Evolutionary conservation across 2,329 filamentous ascomycete species (phyloP), one percentile per base, ranked within the genome.

Genomic region (Ophiocordyceps camponoti-floridani): DNA sequence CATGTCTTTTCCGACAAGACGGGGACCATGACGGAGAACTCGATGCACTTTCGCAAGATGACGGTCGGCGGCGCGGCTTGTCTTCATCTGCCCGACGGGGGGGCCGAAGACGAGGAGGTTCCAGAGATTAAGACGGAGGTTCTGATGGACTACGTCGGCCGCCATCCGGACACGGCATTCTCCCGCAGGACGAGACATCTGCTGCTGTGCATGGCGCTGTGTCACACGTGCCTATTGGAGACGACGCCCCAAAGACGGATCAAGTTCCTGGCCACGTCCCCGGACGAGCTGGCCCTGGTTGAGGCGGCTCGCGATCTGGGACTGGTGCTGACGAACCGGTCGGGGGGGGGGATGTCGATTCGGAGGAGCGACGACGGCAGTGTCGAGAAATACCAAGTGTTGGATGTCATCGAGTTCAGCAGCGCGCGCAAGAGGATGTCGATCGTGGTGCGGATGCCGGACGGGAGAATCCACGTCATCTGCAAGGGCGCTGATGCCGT

Each of bases 1-100:
- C 91, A 93, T 54, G 76, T 94, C 18, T 94, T 95, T 53, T 93
- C 86, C 0, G 88, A 95, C 60, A 95, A 95, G 65, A 95, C 88
- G 0, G 88, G 88, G 2, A 95, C 88, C 0, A 66, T 95, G 51
- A 95, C 88, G 1, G 87, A 95, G 53, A 95, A 95, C 52, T 72
- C 86, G 10, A 95, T 95, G 89, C 85, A 86, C 49, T 95, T 95
- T 57, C 81, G 88, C 40, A 94, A 93, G 58, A 73, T 95, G 62
- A 94, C 84, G 53, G 79, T 95, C 30, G 87, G 84, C 2, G 88
- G 88, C 7, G 87, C 84, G 1, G 82, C 87, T 1, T 94, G 88
- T 85, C 66, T 91, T 30, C 88, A 94, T 52, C 82, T 49, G 26
- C 44, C 50, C 4, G 52, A 50, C 19, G 47, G 52, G 4, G 51